These are phyloP conservation scores for Blastocystis sp. DNA, from an alignment of 352 stramenopile species.

Conservation along the genomic window DNA sequence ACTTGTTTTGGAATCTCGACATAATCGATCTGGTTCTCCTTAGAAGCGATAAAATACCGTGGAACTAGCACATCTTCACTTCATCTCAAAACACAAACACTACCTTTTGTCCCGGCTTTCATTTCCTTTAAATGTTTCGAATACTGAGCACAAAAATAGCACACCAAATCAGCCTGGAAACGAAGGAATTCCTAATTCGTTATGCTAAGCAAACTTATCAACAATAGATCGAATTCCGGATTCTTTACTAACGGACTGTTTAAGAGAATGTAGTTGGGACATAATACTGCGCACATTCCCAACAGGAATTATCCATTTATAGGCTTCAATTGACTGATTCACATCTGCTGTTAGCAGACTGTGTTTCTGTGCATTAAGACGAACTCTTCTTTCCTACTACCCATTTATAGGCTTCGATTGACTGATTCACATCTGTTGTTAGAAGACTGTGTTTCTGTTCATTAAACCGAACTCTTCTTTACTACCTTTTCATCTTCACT, in stretches of 20 bases:
- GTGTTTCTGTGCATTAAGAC: neutral
- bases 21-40: neutral
- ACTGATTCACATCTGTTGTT: neutral
- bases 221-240: neutral
- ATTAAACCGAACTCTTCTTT: neutral
- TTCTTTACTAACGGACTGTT: neutral
- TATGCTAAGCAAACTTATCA: neutral
- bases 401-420: constrained; percentile 47
- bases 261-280: neutral
- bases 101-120: too few species aligned
- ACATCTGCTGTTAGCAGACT: neutral
- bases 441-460: neutral
- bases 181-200: neutral
- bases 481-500: neutral
- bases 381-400: too few species aligned
- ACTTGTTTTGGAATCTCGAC: neutral
- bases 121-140: neutral
- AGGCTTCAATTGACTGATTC: constrained; percentile 15
- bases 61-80: neutral
- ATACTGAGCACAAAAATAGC: neutral
- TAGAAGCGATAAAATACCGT: neutral
- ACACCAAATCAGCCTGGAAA: neutral
- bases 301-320: constrained; percentile 38
- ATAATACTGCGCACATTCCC: constrained; percentile 17
- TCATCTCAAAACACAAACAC: neutral